These are phyloP conservation scores for Myxozyma geophila DNA, from an alignment of 805 yeast genomes.

Conservation along the genomic window DNA sequence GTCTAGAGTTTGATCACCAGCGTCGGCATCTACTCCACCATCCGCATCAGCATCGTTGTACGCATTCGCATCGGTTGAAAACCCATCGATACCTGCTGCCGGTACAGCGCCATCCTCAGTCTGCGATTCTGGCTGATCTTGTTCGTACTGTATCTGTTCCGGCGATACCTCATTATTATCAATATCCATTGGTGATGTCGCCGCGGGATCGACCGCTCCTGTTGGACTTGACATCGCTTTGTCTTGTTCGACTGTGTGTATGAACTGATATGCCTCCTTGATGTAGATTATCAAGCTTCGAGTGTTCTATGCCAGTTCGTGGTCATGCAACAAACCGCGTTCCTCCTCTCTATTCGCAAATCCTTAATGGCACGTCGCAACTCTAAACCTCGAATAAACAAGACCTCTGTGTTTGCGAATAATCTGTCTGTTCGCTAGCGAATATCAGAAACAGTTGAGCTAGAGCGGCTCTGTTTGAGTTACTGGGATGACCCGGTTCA, in stretches of 20 bases:
- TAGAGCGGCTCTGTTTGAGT: no score
- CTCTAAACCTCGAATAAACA: background rate
- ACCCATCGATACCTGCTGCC: background rate
- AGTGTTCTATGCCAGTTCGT: no score
- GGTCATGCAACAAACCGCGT: no score
- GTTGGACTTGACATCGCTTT: conserved; percentile 22
- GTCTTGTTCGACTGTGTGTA: background rate
- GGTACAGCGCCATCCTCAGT: background rate
- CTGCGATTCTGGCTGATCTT: conserved; percentile 2
- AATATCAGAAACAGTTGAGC: no score
- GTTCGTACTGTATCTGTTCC: conserved; percentile 6
- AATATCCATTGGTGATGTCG: conserved; percentile 28
- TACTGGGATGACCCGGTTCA: no score
- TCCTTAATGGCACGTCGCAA: background rate
- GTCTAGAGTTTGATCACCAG: conserved; percentile 1
- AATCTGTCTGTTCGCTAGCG: background rate
- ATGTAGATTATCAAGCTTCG: background rate
- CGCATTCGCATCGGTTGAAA: no score
- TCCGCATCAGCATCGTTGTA: background rate
- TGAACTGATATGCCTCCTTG: background rate
- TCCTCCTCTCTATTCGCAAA: no score
- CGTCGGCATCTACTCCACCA: background rate
- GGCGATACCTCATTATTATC: conserved; percentile 22
- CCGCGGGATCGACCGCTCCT: conserved; percentile 19
- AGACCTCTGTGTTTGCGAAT: background rate